Evolutionary conservation across 2,329 filamentous ascomycete species (phyloP), one percentile per base, ranked within the genome.

Genomic region (Stemphylium lycopersici): DNA sequence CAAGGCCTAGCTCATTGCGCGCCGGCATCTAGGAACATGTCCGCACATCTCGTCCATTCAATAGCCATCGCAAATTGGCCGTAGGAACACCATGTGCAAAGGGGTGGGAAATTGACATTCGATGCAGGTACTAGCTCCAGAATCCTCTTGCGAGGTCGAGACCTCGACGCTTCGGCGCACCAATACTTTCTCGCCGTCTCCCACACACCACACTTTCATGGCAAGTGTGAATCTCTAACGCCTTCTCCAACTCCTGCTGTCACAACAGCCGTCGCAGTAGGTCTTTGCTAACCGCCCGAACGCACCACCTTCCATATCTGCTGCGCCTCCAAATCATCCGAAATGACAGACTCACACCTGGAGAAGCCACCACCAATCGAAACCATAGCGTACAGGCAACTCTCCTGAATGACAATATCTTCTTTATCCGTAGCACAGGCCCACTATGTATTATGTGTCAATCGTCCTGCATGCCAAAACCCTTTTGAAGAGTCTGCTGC

Each of bases 401-500:
- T 24, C 22, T 26, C 40, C 16, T 11, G 8, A 22, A 6, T 16
- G 16, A 29, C 15, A 45, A 12, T 42, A 18, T 33, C 26, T 47
- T 50, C 55, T 59, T 58, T 62, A 53, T 52, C 52, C 43, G 56
- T 36, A 33, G 37, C 42, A 52, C 49, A 36, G 12, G 6, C 33
- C 46, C 29, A 22, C 29, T 18, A 29, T 22, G 51, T 50, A 38
- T 22, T 26, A 41, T 37, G 40, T 51, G 46, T 54, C 60, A 59
- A 51, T 51, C 55, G 52, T 47, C 39, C 58, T 57, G 67, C 69
- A 71, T 57, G 67, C 71, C 69, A 71, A 58, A 58, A 59, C 65
- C 59, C 57, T 66, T 67, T 65, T 31, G 48, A 55, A 59, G 39
- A 43, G 58, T 62, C 53, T 50, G 48, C 58, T 59, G 62, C 52